Evolutionary conservation across 495 filamentous ascomycete genomes (phyloP), one percentile per base, ranked within the genome.

Genomic region (Clohesyomyces aquaticus): DNA sequence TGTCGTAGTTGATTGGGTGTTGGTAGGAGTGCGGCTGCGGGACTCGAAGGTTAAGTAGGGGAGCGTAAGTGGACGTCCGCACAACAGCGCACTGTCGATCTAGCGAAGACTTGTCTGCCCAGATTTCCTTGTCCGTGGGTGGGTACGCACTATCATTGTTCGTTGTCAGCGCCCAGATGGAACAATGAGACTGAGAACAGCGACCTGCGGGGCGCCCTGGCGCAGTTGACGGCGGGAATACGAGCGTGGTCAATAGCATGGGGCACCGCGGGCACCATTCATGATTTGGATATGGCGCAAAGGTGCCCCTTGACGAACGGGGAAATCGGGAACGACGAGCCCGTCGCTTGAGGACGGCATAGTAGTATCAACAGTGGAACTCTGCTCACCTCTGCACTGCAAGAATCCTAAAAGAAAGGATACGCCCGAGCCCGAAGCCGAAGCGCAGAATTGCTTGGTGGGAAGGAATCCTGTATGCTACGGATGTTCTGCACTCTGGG

Each of bases 141-240:
- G 55, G 23, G 55, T 66, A 32, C 41, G 56, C 42, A 11, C 63
- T 66, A 60, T 12, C 41, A 66, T 66, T 59, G 63, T 66, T 55
- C 59, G n/a, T 46, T 19, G 35, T 59, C 42, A 54, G 48, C 41
- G 21, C 14, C 11, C n/a, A 6, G 48, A 26, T 22, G 4, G 11
- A 6, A 51, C 9, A 51, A 51, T 51, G 22, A 28, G 19, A 26
- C 3, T 2, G 43, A 48, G 42, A 22, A 12, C 1, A 25, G 12
- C 23, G 23, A 47, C 19, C 19, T 6, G 14, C 43, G n/a, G n/a
- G n/a, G n/a, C n/a, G n/a, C n/a, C n/a, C n/a, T n/a, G n/a, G n/a
- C n/a, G n/a, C n/a, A n/a, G n/a, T n/a, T n/a, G n/a, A n/a, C n/a
- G n/a, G n/a, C n/a, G n/a, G n/a, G n/a, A n/a, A n/a, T n/a, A n/a